phyloP scores from a whole-genome alignment of 306 rosid species.

The Pyrus pyrifolia region DNA sequence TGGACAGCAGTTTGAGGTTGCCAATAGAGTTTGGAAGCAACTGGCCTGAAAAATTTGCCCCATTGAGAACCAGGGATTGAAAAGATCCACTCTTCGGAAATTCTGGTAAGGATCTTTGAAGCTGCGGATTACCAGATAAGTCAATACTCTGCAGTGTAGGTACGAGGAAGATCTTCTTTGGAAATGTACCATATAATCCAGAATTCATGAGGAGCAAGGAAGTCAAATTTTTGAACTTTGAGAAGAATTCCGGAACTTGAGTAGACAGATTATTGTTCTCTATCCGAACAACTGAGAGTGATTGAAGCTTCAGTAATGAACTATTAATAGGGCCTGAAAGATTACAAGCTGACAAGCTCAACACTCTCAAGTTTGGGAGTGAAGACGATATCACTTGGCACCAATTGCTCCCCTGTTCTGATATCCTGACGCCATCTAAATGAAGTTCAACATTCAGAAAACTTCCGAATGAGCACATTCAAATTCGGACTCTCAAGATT shows the following conservation, averaged over 20 bases:
- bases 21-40: no score
- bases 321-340: conserved; percentile 2
- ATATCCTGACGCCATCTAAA: conserved; percentile 43
- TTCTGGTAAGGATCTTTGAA: conserved; percentile 22
- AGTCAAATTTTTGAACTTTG: conserved; percentile 19
- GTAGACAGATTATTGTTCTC: neutral
- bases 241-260: conserved; percentile 17
- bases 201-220: neutral
- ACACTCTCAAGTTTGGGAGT: conserved; percentile 5
- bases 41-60: no score
- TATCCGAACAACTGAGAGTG: conserved; percentile 22
- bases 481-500: conserved; percentile 19
- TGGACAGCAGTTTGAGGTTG: no score
- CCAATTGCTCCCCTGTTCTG: conserved; percentile 43
- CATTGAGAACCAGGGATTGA: neutral
- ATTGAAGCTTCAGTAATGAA: conserved; percentile 10
- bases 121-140: neutral
- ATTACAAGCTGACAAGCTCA: conserved; percentile 14
- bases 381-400: conserved; percentile 20
- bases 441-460: conserved; percentile 18
- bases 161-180: conserved; percentile 18
- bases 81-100: conserved; percentile 8
- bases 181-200: conserved; percentile 14
- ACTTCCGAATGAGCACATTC: conserved; percentile 3
- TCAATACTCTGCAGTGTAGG: conserved; percentile 16